Base-by-base conservation (phyloP, 2,329 filamentous ascomycete species). In the Setomelanomma holmii region DNA sequence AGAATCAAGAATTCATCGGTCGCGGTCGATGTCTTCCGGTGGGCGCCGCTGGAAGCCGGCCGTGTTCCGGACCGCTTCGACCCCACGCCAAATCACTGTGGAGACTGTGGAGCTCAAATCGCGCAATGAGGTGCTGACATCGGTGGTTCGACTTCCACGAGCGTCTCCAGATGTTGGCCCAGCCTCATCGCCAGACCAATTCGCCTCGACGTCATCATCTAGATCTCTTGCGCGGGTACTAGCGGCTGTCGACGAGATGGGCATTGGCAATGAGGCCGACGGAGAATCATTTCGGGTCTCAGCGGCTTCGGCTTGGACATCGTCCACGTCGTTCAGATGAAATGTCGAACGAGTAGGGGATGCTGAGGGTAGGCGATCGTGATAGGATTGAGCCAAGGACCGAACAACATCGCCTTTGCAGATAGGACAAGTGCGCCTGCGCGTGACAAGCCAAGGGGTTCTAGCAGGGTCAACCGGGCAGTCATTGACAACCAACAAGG, bases 341-440 rank as follows among this genome's bases (percentile, higher is more conserved):
- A 48, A 51, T 23, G 57, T 35, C 12, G 60, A 63, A 38, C 50
- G 60, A 16, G 59, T 53, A 24, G 63, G 53, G 21, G 67, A 63
- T 17, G 67, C 46, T 8, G 66, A 63, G 24, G 49, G 63, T 8
- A 59, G n/a, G 14, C 58, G 66, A 45, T 71, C 66, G 36, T 67
- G 64, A 51, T 68, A 69, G n/a, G 70, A 68, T 42, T 71, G 70
- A 11, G 68, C 70, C 6, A 75, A 45, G 4, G 71, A 71, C 12
- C 81, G 76, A 14, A 99, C 93, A 30, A 99, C 95, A 71, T 99
- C 95, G 42, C 93, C 92, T 79, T 99, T 99, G 79, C 95, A 99
- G 55, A 99, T 98, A 0, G 95, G 95, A 67, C 95, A 99, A n/a
- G 95, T 99, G 58, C 95, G 88, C 58, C 95, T 89, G 42, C 93